These are phyloP conservation scores for Aspergillus leporis DNA, from an alignment of 495 filamentous ascomycete genomes.

Conservation along the genomic window DNA sequence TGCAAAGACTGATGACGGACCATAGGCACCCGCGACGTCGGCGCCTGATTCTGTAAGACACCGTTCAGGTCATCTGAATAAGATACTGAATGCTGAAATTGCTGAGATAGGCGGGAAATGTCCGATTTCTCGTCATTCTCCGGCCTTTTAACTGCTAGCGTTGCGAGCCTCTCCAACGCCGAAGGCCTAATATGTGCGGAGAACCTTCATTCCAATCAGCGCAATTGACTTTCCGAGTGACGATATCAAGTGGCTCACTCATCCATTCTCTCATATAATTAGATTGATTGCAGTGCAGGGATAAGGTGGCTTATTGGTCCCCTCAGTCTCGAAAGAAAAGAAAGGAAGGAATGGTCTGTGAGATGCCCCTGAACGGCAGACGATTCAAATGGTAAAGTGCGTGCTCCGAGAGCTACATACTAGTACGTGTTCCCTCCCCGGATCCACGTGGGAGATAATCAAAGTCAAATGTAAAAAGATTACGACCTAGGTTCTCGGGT, in stretches of 20 bases:
- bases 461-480: not conserved
- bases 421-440: not conserved
- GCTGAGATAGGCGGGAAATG: constrained; percentile 61
- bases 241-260: constrained; percentile 15
- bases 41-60: constrained; percentile 36
- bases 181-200: constrained; percentile 54
- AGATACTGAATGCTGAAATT: constrained; percentile 38
- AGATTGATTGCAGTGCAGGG: not conserved
- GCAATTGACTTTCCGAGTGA: not conserved
- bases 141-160: constrained; percentile 55
- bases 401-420: not conserved
- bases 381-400: not conserved
- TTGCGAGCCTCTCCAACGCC: constrained; percentile 72
- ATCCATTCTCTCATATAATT: constrained; percentile 14
- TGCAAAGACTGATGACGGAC: constrained; percentile 29
- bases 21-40: constrained; percentile 53
- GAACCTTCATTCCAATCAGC: constrained; percentile 28
- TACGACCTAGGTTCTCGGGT: constrained; percentile 1
- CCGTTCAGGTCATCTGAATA: constrained; percentile 42
- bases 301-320: not conserved
- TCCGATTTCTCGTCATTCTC: constrained; percentile 61
- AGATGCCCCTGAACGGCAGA: not conserved
- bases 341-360: not conserved
- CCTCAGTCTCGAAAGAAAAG: not conserved
- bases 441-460: not conserved